phyloP scores from a whole-genome alignment of 805 yeast genomes.

The Candida odintsovae region DNA sequence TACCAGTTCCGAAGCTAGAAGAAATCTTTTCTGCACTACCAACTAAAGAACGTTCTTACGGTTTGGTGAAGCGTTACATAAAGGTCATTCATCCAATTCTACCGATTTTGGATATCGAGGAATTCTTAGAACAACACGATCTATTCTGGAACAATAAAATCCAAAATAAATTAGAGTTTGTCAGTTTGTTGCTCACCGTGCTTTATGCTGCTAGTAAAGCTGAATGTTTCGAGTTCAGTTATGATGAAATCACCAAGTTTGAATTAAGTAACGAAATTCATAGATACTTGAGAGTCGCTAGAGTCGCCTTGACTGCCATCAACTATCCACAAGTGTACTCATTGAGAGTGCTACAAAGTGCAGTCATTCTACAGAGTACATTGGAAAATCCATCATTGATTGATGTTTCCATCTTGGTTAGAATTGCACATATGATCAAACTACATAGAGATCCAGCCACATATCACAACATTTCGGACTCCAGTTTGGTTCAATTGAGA shows the following conservation, averaged over 20 bases:
- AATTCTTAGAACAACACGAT: conserved; percentile 41
- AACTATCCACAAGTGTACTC: conserved; percentile 43
- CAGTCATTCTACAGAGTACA: conserved; percentile 45
- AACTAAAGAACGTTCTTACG: conserved; percentile 37
- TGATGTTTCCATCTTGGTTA: conserved; percentile 48
- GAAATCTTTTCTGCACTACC: conserved; percentile 43
- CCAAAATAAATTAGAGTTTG: conserved; percentile 36
- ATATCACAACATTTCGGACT: conserved; percentile 42
- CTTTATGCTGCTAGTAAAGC: conserved; percentile 55
- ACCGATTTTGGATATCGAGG: conserved; percentile 44
- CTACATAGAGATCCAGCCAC: conserved; percentile 57
- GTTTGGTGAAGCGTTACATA: conserved; percentile 41
- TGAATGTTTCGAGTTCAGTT: conserved; percentile 52
- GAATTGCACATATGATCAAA: conserved; percentile 51
- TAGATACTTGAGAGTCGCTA: conserved; percentile 42
- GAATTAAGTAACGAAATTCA: conserved; percentile 39
- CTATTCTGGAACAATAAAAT: conserved; percentile 38
- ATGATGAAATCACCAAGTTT: conserved; percentile 26
- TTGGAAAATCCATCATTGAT: conserved; percentile 51
- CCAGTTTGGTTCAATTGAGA: conserved; percentile 44
- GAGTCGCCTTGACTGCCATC: conserved; percentile 42
- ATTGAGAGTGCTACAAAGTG: conserved; percentile 38
- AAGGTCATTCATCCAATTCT: conserved; percentile 51
- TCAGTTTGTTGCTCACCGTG: conserved; percentile 45
- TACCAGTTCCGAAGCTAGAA: conserved; percentile 20